Evolutionary conservation across 306 rosid species (phyloP), one percentile per base, ranked within the genome.

Genomic region (Vigna nakashimae): DNA sequence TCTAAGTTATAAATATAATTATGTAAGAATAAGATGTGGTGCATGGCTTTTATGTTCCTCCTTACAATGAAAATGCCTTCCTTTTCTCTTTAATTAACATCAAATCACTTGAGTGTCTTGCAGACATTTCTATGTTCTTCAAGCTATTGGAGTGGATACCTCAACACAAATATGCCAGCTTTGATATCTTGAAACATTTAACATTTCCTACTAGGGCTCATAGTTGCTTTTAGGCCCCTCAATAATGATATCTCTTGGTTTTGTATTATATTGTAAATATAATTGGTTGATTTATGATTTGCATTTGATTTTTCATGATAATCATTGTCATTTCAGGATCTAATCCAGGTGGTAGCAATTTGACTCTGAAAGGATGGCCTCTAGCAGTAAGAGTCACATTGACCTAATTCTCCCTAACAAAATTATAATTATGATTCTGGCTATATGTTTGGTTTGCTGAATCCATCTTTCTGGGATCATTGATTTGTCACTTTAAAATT

Each of bases 291-390:
- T 80, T 22, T 68, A 66, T 28, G 7, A 64, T 53, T 52, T 74
- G 22, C 22, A 34, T 28, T 55, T 59, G n/a, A 58, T 51, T 75
- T 9, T 74, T 49, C 65, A 18, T 81, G 86, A 40, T 60, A 66
- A 71, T 55, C 77, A 60, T 65, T 82, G 50, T 63, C 71, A 62
- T 67, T 78, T 83, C 74, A 90, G 97, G 90, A 60, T 73, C 81
- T 60, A 92, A 81, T 86, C 91, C 84, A 82, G 89, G 87, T 62
- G 48, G 86, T 81, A 73, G 75, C 85, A 87, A 73, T 84, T 79
- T 88, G 88, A 84, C 90, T 75, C 78, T 88, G 81, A 92, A 87
- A 56, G 97, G 96, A 62, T 87, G 91, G 88, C 93, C 97, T 81
- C 77, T 89, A 68, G 81, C 84, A 22, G 97, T 92, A 88, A 62